A percentile compares a stretch with the other conserved stretches of the same genome.
phyloP scores from a whole-genome alignment of 805 yeast genomes.

The Teunomyces funiuensis region DNA sequence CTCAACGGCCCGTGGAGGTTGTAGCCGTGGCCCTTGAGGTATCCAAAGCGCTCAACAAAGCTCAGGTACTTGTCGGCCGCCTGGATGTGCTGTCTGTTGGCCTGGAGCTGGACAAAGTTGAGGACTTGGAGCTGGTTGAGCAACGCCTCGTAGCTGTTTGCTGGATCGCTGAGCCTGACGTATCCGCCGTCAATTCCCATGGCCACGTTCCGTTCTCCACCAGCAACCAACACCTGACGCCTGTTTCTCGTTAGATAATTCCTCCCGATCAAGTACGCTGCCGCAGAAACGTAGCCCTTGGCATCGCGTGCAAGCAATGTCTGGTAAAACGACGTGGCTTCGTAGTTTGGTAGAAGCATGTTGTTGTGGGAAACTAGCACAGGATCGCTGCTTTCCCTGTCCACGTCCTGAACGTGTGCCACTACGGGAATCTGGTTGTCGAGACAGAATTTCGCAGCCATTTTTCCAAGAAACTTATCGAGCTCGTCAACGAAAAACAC shows the following conservation, averaged over 20 bases:
- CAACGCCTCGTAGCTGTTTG: conserved; percentile 24
- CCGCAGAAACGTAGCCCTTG: conserved; percentile 32
- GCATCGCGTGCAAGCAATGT: conserved; percentile 36
- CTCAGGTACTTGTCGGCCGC: conserved; percentile 9
- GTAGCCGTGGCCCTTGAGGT: conserved; percentile 34
- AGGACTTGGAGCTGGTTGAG: conserved; percentile 41
- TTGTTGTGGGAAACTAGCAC: conserved; percentile 36
- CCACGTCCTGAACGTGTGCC: conserved; percentile 18
- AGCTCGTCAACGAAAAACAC: conserved; percentile 28
- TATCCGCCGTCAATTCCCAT: conserved; percentile 32
- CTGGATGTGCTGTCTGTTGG: conserved; percentile 9
- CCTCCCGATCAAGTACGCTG: conserved; percentile 34
- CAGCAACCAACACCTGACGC: conserved; percentile 14
- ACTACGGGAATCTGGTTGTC: conserved; percentile 18
- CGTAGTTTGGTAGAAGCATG: conserved; percentile 33
- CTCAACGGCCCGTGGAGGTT: conserved; percentile 33
- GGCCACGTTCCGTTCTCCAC: conserved; percentile 18
- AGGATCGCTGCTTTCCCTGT: conserved; percentile 1
- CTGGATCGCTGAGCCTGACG: conserved; percentile 24
- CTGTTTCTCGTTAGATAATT: conserved; percentile 24
- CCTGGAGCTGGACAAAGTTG: conserved; percentile 22
- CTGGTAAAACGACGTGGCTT: conserved; percentile 36
- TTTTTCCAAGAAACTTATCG: conserved; percentile 23
- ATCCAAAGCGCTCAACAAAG: conserved; percentile 17
- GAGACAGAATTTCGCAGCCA: conserved; percentile 24